Percentiles rank a stretch among this genome's conserved stretches.
phyloP scores from a whole-genome alignment of 129 eudicot genomes.

The Oenanthe sinensis region DNA sequence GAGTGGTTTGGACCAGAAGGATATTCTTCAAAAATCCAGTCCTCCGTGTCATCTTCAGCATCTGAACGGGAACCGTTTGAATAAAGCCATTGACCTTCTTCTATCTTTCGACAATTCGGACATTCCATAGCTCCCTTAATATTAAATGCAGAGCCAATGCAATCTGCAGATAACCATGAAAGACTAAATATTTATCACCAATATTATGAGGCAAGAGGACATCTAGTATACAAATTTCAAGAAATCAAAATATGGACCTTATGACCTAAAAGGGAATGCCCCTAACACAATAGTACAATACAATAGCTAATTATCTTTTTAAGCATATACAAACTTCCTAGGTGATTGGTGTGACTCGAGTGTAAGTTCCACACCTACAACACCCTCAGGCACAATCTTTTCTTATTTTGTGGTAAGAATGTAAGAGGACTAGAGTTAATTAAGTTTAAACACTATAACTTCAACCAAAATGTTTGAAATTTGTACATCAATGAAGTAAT shows the following conservation, averaged over 20 bases:
- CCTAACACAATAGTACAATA: background rate
- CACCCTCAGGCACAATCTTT: background rate
- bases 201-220: background rate
- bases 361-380: background rate
- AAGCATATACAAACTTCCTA: background rate
- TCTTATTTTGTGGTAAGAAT: background rate
- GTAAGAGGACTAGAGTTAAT: background rate
- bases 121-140: slow-evolving; percentile 90
- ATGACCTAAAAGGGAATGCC: background rate
- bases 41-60: slow-evolving; percentile 67
- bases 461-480: background rate
- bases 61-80: slow-evolving; percentile 57
- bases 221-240: background rate
- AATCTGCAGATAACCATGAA: slow-evolving; percentile 40
- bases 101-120: slow-evolving; percentile 89
- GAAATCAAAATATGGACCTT: background rate
- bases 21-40: slow-evolving; percentile 78
- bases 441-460: background rate
- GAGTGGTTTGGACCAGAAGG: slow-evolving; percentile 66
- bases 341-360: background rate
- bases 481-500: background rate
- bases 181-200: background rate
- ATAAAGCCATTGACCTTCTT: slow-evolving; percentile 95
- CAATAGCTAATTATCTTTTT: background rate
- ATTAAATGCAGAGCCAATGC: slow-evolving; percentile 97